These are phyloP conservation scores for Penicillium parvum DNA, from an alignment of 495 filamentous ascomycete species.

Conservation along the genomic window DNA sequence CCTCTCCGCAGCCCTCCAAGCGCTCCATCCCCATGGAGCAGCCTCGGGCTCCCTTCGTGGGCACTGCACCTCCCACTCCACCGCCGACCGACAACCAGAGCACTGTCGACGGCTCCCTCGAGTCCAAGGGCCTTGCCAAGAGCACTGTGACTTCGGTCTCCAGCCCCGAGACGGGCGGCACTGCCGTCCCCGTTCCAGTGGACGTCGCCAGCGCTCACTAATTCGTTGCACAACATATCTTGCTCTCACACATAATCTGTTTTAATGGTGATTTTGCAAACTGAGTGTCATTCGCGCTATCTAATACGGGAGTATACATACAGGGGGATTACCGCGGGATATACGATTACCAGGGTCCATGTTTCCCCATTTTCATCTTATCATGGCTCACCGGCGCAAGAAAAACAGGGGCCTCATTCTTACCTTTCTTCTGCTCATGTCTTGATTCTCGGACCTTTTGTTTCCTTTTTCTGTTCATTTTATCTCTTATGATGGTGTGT, in stretches of 20 bases:
- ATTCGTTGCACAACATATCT: slow-evolving; percentile 21
- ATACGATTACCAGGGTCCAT: slow-evolving; percentile 25
- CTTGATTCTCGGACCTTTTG: slow-evolving; percentile 17
- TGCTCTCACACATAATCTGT: slow-evolving; percentile 38
- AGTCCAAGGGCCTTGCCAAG: slow-evolving; percentile 31
- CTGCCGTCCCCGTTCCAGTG: slow-evolving; percentile 30
- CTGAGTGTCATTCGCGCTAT: slow-evolving; percentile 25
- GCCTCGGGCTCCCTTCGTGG: slow-evolving; percentile 28
- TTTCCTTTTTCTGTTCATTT: slow-evolving; percentile 21
- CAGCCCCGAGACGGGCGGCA: slow-evolving; percentile 30
- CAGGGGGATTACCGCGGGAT: slow-evolving; percentile 31
- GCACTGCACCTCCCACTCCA: slow-evolving; percentile 41
- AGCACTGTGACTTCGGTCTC: slow-evolving; percentile 34
- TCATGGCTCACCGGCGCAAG: slow-evolving; percentile 40
- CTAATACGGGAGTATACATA: slow-evolving; percentile 46
- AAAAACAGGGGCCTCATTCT: slow-evolving; percentile 26
- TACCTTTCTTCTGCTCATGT: slow-evolving; percentile 17
- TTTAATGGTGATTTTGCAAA: slow-evolving; percentile 23
- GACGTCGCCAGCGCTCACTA: slow-evolving; percentile 27
- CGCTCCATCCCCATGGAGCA: slow-evolving; percentile 34
- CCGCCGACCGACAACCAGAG: slow-evolving; percentile 40
- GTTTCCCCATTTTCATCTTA: slow-evolving; percentile 17
- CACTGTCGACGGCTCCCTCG: slow-evolving; percentile 27
- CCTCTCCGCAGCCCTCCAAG: slow-evolving; percentile 40
- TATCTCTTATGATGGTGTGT: slow-evolving; percentile 24